A percentile compares a stretch with the other conserved stretches of the same genome.
phyloP scores from a whole-genome alignment of 2,329 filamentous ascomycete species.

The Fusarium decemcellulare region DNA sequence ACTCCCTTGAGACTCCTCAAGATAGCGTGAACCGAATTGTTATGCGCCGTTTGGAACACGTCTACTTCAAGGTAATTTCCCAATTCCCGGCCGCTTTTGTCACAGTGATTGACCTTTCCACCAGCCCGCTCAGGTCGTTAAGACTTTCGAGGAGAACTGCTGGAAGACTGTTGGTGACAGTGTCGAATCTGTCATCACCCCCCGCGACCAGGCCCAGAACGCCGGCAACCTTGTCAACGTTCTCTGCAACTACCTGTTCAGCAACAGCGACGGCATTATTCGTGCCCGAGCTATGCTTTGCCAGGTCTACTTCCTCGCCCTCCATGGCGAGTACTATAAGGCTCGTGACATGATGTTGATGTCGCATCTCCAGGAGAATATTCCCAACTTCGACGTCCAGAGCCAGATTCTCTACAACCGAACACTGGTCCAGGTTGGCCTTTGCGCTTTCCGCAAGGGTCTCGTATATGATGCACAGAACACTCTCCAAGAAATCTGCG shows the following conservation, averaged over 20 bases:
- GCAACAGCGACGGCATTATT: constrained; percentile 94
- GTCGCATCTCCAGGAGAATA: constrained; percentile 98
- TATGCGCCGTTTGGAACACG: constrained; percentile 94
- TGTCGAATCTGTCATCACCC: constrained; percentile 85
- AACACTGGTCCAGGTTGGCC: constrained; percentile 95
- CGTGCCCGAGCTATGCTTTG: constrained; percentile 97
- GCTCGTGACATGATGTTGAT: constrained; percentile 99
- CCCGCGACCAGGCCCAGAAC: constrained; percentile 77
- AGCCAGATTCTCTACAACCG: constrained; percentile 99
- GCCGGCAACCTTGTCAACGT: constrained; percentile 83
- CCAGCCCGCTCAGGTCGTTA: constrained; percentile 89
- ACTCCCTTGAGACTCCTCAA: constrained; percentile 80
- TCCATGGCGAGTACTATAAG: constrained; percentile 98
- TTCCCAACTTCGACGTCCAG: constrained; percentile 95
- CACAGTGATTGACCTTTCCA: constrained; percentile 19
- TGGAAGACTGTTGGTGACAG: constrained; percentile 84
- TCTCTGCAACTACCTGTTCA: constrained; percentile 95
- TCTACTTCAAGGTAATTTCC: constrained; percentile 91
- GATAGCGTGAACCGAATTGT: constrained; percentile 93
- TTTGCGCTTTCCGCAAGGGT: constrained; percentile 97
- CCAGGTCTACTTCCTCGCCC: constrained; percentile 97
- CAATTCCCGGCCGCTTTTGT: constrained; percentile 79
- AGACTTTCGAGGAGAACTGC: constrained; percentile 93
- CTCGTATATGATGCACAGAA: constrained; percentile 98
- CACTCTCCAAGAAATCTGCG: constrained; percentile 97